These are phyloP conservation scores for Ciborinia camelliae DNA, from an alignment of 2,329 filamentous ascomycete species.

Conservation along the genomic window DNA sequence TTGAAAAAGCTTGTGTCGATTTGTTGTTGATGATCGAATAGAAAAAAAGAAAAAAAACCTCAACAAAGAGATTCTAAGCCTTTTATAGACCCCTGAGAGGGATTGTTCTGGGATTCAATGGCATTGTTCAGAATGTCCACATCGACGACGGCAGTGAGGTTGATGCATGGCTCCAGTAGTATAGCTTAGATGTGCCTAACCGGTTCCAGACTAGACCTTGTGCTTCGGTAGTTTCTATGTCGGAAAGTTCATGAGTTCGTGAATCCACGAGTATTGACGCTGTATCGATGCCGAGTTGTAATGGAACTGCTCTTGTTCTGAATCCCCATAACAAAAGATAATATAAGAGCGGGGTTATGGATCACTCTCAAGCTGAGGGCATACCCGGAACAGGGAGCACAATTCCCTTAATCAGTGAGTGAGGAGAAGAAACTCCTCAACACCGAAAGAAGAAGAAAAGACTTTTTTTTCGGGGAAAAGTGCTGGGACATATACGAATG, in stretches of 20 bases:
- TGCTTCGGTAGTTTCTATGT: neutral
- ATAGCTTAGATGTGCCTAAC: neutral
- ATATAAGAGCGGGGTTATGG: neutral
- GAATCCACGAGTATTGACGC: neutral
- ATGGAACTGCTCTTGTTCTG: neutral
- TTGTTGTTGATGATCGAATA: neutral
- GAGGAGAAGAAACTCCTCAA: neutral
- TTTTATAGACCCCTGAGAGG: neutral
- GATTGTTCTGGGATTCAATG: neutral
- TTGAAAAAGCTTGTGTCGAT: too few species aligned
- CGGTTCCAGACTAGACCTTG: neutral
- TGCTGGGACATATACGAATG: neutral
- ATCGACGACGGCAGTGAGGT: neutral
- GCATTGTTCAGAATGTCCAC: neutral
- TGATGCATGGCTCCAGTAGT: neutral
- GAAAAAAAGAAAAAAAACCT: neutral
- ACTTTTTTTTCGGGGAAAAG: fast-evolving
- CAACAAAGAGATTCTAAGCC: too few species aligned
- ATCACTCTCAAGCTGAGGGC: neutral
- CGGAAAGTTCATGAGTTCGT: neutral
- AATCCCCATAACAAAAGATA: neutral
- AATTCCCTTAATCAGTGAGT: neutral
- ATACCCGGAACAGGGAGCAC: neutral
- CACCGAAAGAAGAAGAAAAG: neutral
- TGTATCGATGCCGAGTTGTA: neutral